phyloP scores from a whole-genome alignment of 768 basidiomycete genomes.

The Rhodotorula kratochvilovae region DNA sequence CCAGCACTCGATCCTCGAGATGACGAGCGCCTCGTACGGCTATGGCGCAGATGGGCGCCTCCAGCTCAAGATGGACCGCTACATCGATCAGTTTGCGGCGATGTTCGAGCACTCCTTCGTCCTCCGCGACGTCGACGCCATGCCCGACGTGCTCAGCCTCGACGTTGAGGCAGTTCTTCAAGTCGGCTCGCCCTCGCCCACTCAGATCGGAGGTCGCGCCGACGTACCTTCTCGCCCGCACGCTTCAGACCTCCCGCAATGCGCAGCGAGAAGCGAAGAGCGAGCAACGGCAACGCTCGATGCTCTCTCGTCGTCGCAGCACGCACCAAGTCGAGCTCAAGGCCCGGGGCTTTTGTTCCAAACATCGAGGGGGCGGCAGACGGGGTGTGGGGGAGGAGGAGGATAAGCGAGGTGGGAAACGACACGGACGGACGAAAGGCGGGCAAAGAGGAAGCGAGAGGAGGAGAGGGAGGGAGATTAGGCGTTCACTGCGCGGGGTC shows the following conservation, averaged over 20 bases:
- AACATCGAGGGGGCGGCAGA: no score
- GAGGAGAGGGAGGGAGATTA: neutral
- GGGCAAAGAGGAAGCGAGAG: neutral
- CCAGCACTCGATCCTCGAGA: conserved; percentile 78
- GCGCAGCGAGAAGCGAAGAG: no score
- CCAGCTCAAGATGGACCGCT: conserved; percentile 76
- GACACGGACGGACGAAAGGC: neutral
- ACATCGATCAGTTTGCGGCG: conserved; percentile 46
- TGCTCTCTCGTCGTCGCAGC: no score
- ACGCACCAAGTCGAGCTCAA: no score
- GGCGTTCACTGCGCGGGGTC: neutral
- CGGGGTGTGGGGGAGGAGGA: no score
- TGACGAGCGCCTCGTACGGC: conserved; percentile 87
- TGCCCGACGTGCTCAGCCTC: conserved; percentile 84
- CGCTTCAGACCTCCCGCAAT: no score
- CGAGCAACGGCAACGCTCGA: no score
- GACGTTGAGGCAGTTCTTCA: conserved; percentile 72
- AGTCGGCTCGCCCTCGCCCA: neutral
- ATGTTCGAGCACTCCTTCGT: conserved; percentile 90
- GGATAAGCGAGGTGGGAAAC: neutral
- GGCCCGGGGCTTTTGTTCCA: no score
- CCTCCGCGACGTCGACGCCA: conserved; percentile 78
- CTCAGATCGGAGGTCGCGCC: no score
- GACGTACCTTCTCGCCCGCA: no score
- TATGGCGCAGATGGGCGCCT: conserved; percentile 62